phyloP scores from a whole-genome alignment of 257 asterid species.

The Gynochthodes officinalis region DNA sequence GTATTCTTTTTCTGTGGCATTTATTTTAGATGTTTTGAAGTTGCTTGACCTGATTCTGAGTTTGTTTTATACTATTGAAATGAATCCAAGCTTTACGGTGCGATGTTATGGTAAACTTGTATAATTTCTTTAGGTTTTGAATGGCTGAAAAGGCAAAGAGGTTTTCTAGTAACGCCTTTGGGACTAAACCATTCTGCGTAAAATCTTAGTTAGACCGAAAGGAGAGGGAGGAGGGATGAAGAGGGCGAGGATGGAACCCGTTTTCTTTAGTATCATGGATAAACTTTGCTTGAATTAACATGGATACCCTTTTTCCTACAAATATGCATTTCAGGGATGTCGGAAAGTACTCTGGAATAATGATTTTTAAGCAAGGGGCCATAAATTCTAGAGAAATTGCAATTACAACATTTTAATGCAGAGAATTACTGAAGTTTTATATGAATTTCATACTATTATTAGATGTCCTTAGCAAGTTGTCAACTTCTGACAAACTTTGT shows the following conservation, averaged over 20 bases:
- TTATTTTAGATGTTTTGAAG: neutral
- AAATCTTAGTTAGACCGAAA: neutral
- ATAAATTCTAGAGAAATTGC: neutral
- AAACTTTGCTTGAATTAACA: no score
- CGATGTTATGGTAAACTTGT: neutral
- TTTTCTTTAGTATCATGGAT: no score
- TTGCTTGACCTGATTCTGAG: neutral
- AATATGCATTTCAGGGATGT: no score
- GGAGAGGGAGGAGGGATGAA: neutral
- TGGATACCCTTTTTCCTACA: no score
- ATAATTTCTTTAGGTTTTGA: neutral
- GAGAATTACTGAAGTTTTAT: no score
- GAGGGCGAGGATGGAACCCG: neutral
- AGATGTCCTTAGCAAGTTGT: neutral
- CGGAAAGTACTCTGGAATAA: neutral
- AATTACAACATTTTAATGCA: neutral
- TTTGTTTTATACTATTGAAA: no score
- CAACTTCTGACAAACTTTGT: neutral
- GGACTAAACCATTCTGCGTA: neutral
- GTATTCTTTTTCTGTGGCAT: neutral
- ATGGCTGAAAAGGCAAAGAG: neutral
- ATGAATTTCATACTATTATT: neutral
- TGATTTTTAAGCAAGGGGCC: neutral
- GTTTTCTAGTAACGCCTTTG: neutral
- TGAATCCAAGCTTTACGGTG: neutral